These are phyloP conservation scores for Peronosclerospora sorghi DNA, from an alignment of 352 stramenopile genomes.

Conservation along the genomic window DNA sequence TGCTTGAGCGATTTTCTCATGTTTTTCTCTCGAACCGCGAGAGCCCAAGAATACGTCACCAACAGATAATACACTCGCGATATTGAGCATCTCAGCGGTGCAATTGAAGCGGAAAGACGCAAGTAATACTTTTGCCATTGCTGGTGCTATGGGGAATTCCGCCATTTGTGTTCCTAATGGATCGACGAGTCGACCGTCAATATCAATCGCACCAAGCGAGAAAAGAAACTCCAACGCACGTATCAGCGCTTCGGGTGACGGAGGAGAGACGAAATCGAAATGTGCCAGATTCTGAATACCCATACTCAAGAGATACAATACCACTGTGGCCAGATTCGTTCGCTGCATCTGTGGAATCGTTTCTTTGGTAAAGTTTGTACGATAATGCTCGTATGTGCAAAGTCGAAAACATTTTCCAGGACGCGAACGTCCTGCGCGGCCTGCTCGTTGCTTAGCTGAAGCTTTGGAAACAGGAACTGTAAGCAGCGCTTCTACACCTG, in stretches of 20 bases:
- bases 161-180: conserved; percentile 90
- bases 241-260: conserved; percentile 57
- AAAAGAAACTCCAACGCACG: conserved; percentile 61
- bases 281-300: conserved; percentile 78
- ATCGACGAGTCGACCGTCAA: conserved; percentile 46
- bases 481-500: conserved; percentile 68
- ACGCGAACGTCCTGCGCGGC: conserved; percentile 86
- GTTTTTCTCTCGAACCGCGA: conserved; percentile 51
- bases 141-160: conserved; percentile 95
- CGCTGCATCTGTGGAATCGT: conserved; percentile 79
- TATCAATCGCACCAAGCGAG: conserved; percentile 52
- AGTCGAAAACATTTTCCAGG: conserved; percentile 74
- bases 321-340: conserved; percentile 62
- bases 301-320: conserved; percentile 69
- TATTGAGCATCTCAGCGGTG: conserved; percentile 89
- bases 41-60: conserved; percentile 67
- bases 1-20: conserved; percentile 49
- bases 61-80: conserved; percentile 94
- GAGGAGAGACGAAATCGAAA: conserved; percentile 76
- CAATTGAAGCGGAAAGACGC: conserved; percentile 68
- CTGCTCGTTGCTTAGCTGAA: conserved; percentile 91
- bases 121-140: conserved; percentile 58
- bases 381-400: conserved; percentile 52
- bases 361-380: conserved; percentile 31
- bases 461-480: conserved; percentile 95